Evolutionary conservation across 345 rosid species (phyloP), one percentile per base, ranked within the genome.

Genomic region (Citrus medica): DNA sequence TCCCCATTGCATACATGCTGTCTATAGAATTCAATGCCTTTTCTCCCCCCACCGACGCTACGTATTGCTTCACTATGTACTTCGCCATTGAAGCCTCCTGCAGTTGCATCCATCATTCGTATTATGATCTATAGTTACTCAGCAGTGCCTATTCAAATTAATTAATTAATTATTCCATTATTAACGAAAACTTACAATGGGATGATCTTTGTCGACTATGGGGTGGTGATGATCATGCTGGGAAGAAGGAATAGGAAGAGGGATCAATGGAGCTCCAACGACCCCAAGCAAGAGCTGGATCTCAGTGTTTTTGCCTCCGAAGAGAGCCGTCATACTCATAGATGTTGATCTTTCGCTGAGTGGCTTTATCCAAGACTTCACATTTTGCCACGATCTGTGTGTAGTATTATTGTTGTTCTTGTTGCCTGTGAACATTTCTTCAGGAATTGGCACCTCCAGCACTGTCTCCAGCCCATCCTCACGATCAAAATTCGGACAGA

Each of bases 381-480:
- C 85, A 80, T 84, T 89, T 68, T 91, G 92, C 98, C 98, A 93
- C 35, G 97, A 74, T 7, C 78, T 77, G 42, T 82, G 80, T 6
- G 73, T 56, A 69, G 81, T 77, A 6, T 10, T 53, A 53, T 5
- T 19, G 58, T 17, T 79, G 69, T 56, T 80, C 67, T 85, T 87
- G 74, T 51, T 77, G 0, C 82, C 67, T 27, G 84, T 71, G 78
- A 93, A 96, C 87, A 92, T 84, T 82, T 94, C 98, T 78, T 96
- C 99, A 1, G 99, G 99, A 72, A 96, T 90, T 1, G 98, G 99
- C 58, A 96, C 98, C 85, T 96, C 99, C 3, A 96, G 90, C 6
- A 96, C 99, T 7, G 99, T 96, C n/a, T 94, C 99, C 78, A 96
- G 86, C 40, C 94, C 95, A 75, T 93, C 98, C 69, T 93, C 97